Conservation (phyloP, 2,329 filamentous ascomycete genomes). For the Colletotrichum coccodes region DNA sequence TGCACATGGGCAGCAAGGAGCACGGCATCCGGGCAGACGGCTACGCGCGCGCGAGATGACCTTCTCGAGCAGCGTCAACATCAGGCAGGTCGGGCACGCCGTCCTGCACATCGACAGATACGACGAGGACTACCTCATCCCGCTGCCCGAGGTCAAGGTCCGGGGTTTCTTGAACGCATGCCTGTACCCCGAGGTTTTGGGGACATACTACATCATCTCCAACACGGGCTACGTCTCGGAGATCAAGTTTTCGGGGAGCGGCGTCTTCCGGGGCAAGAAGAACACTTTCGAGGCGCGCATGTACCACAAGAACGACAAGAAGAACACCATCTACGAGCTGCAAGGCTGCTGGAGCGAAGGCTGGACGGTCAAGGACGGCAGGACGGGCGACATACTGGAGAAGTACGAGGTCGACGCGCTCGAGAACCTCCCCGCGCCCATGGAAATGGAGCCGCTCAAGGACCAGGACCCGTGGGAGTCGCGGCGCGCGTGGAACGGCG, state of each 20-base stretch:
- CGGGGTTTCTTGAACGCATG: slow-evolving; percentile 58
- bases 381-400: slow-evolving; percentile 46
- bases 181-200: slow-evolving; percentile 59
- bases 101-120: slow-evolving; percentile 59
- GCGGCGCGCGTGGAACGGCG: slow-evolving; percentile 81
- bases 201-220: slow-evolving; percentile 56
- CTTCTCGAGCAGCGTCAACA: slow-evolving; percentile 59
- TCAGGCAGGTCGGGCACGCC: slow-evolving; percentile 61
- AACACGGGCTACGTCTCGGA: slow-evolving; percentile 57
- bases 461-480: slow-evolving; percentile 85
- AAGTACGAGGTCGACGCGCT: slow-evolving; percentile 47
- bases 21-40: slow-evolving; percentile 59
- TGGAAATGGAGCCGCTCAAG: slow-evolving; percentile 62
- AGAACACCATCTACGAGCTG: slow-evolving; percentile 38
- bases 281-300: slow-evolving; percentile 58
- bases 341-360: slow-evolving; percentile 34
- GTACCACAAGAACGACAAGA: slow-evolving; percentile 49
- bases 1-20: slow-evolving; percentile 55
- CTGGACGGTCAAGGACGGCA: slow-evolving; percentile 43
- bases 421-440: slow-evolving; percentile 43
- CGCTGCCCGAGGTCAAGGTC: slow-evolving; percentile 58
- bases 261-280: slow-evolving; percentile 54
- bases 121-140: slow-evolving; percentile 60
- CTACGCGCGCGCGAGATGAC: slow-evolving; percentile 62
- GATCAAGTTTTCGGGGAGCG: slow-evolving; percentile 57